A percentile compares a stretch with the other conserved stretches of the same genome.
These are phyloP conservation scores for Tritrichomonas foetus DNA, from an alignment of 208 protist genomes.

Conservation along the genomic window DNA sequence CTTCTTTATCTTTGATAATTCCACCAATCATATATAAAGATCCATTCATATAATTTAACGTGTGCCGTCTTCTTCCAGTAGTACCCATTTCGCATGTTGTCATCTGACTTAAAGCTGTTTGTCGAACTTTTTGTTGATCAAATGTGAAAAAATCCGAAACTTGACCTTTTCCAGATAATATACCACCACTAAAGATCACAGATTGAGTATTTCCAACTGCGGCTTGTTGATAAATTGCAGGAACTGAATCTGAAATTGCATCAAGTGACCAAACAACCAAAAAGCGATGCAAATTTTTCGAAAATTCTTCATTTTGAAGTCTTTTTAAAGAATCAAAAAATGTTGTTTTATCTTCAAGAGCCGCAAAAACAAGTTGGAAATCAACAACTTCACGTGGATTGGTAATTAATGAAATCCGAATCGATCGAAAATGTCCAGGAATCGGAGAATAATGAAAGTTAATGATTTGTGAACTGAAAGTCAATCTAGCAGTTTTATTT, in stretches of 20 bases:
- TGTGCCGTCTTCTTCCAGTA: not conserved
- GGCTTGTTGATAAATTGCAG: not conserved
- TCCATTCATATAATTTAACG: not conserved
- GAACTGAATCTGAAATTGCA: not conserved
- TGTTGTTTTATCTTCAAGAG: not conserved
- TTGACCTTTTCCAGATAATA: not conserved
- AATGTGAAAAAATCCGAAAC: not conserved
- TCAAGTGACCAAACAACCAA: not conserved
- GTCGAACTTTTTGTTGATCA: not conserved
- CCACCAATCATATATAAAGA: not conserved
- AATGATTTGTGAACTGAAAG: not conserved
- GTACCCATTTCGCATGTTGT: not conserved
- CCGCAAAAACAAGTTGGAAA: not conserved
- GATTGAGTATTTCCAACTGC: not conserved
- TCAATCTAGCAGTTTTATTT: not conserved
- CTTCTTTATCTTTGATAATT: not conserved
- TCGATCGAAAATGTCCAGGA: not conserved
- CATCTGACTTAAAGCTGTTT: not conserved
- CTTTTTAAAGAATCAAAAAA: not conserved
- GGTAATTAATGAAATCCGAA: not conserved
- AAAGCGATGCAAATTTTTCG: not conserved
- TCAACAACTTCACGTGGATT: not conserved
- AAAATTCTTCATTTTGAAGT: not conserved
- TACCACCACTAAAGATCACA: not conserved
- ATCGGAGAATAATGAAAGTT: not conserved